phyloP scores from a whole-genome alignment of 2,329 filamentous ascomycete species.

The Cephalotrichum gorgonifer region DNA sequence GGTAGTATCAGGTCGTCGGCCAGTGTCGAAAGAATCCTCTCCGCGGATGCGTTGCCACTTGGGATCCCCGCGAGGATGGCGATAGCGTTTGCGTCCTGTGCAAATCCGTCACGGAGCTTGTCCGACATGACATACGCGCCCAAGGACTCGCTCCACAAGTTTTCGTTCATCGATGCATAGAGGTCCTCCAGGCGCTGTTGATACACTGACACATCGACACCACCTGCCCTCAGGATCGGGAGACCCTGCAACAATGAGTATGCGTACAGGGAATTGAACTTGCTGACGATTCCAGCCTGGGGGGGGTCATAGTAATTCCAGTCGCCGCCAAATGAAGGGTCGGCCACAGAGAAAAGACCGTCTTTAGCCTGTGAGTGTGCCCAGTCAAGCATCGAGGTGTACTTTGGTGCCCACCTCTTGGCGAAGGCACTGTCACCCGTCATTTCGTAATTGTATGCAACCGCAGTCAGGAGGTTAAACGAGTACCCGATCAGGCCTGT shows the following conservation, averaged over 20 bases:
- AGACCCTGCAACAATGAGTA: conserved; percentile 17
- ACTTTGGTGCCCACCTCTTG: conserved; percentile 15
- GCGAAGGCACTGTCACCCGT: conserved; percentile 17
- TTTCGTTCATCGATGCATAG: conserved; percentile 13
- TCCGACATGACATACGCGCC: conserved; percentile 16
- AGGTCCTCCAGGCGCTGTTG: conserved; percentile 13
- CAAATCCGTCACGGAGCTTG: conserved; percentile 10
- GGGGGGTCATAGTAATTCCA: conserved; percentile 23
- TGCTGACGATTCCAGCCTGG: conserved; percentile 17
- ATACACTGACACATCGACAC: conserved; percentile 12
- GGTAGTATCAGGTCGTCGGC: conserved; percentile 7
- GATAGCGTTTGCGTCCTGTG: conserved; percentile 20
- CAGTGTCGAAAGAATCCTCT: conserved; percentile 11
- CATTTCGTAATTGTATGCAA: conserved; percentile 16
- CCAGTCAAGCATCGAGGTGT: conserved; percentile 22
- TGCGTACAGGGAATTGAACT: conserved; percentile 21
- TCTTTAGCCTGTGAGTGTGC: conserved; percentile 17
- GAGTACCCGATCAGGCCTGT: conserved; percentile 24
- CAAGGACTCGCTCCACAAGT: conserved; percentile 15
- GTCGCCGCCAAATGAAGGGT: conserved; percentile 17
- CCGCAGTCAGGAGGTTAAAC: conserved; percentile 14
- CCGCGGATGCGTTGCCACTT: conserved; percentile 6
- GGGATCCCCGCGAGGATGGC: conserved; percentile 19
- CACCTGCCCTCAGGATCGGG: conserved; percentile 12
- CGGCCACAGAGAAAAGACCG: conserved; percentile 17